Conservation (phyloP, 345 rosid species). For the Populus tremula region DNA sequence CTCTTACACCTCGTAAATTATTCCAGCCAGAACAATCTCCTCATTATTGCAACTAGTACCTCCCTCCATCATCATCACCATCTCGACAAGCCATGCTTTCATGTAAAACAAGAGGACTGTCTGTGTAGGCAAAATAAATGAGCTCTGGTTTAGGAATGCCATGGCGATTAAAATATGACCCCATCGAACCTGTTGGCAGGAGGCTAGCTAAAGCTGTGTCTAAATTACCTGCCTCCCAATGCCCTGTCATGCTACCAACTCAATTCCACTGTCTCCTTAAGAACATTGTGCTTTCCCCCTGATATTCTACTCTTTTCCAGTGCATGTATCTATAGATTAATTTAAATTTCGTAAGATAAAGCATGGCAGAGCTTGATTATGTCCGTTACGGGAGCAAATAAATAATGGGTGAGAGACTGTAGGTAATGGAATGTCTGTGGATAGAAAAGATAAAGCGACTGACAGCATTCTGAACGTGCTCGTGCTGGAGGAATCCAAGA, state of each 20-base stretch:
- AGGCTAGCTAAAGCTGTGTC: background rate
- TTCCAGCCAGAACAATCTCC: too few relatives aligned
- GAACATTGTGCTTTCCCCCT: background rate
- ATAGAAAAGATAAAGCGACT: background rate
- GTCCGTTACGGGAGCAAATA: background rate
- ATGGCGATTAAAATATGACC: background rate
- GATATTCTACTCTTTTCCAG: background rate
- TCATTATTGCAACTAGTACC: too few relatives aligned
- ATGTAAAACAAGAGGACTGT: too few relatives aligned
- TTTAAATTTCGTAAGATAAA: background rate
- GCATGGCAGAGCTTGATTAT: background rate
- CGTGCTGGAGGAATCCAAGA: background rate
- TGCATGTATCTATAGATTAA: background rate
- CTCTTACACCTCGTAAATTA: too few relatives aligned
- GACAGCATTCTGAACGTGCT: background rate
- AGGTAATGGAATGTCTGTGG: background rate
- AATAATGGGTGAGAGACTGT: background rate
- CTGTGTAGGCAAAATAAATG: background rate
- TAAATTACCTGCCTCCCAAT: background rate
- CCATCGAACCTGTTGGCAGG: background rate
- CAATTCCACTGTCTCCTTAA: background rate
- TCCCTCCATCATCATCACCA: too few relatives aligned
- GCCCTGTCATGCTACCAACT: background rate
- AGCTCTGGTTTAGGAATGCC: background rate
- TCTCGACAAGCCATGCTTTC: too few relatives aligned